Evolutionary conservation across 2,329 filamentous ascomycete genomes (phyloP).

Genomic region (Sporothrix globosa): DNA sequence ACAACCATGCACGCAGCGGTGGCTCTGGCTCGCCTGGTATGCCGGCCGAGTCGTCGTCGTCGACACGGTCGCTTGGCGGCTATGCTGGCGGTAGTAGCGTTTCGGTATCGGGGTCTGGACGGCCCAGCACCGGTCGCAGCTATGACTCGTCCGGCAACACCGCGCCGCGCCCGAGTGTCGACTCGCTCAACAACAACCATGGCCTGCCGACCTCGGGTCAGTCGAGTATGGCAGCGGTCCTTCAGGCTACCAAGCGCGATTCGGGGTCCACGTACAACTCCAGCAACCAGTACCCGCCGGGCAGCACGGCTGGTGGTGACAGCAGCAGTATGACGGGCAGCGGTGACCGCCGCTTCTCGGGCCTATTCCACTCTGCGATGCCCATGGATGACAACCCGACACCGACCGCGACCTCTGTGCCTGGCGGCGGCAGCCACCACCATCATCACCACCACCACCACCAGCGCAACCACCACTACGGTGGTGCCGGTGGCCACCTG

Average conservation of each 20-base stretch:
- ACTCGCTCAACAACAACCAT: conserved; percentile 29
- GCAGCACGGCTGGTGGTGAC: conserved; percentile 36
- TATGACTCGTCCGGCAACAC: conserved; percentile 52
- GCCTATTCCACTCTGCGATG: conserved; percentile 84
- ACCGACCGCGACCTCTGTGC: conserved; percentile 40
- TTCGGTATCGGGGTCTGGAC: conserved; percentile 43
- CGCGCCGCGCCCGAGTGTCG: conserved; percentile 37
- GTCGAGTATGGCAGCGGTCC: conserved; percentile 43
- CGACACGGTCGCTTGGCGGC: conserved; percentile 50
- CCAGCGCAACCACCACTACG: not conserved
- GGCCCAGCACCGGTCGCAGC: conserved; percentile 64
- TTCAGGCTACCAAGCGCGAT: conserved; percentile 49
- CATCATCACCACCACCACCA: conserved; percentile 36
- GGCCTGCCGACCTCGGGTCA: conserved; percentile 55
- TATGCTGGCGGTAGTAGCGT: not conserved
- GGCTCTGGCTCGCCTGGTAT: conserved; percentile 50
- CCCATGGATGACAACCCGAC: conserved; percentile 65
- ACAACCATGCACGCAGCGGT: conserved; percentile 50
- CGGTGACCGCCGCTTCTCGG: conserved; percentile 62
- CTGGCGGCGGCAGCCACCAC: conserved; percentile 36
- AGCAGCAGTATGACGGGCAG: conserved; percentile 7
- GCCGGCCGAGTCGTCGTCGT: conserved; percentile 38
- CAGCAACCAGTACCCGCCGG: conserved; percentile 50
- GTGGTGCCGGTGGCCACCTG: conserved; percentile 46
- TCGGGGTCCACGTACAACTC: conserved; percentile 61